Percentiles rank a stretch among this genome's conserved stretches.
Conservation (phyloP, 2,329 filamentous ascomycete species). For the Laburnicola sp. region DNA sequence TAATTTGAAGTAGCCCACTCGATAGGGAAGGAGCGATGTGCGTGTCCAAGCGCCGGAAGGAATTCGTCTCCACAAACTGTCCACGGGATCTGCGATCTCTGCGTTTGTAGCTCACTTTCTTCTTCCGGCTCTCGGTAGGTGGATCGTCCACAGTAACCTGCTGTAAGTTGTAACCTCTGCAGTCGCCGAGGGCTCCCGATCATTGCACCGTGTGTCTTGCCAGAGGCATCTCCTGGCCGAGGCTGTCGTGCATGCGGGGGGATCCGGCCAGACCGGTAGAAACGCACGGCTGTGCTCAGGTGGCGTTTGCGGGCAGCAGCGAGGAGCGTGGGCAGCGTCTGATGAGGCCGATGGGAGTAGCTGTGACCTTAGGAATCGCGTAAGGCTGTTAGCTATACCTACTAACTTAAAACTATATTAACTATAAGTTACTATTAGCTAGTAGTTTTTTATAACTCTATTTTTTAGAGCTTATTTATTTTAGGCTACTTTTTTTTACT, state of each 20-base stretch:
- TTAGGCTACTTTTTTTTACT: no score
- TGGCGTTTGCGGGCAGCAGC: no score
- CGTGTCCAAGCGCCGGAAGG: slow-evolving; percentile 7
- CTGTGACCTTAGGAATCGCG: no score
- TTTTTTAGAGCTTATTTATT: no score
- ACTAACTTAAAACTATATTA: no score
- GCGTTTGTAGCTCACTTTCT: slow-evolving; percentile 4
- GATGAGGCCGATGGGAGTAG: no score
- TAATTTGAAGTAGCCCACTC: slow-evolving; percentile 15
- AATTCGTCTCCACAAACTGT: slow-evolving; percentile 7
- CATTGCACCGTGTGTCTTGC: slow-evolving; percentile 7
- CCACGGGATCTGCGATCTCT: neutral
- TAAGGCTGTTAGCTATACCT: no score
- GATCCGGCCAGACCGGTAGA: no score
- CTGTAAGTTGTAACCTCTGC: slow-evolving; percentile 2
- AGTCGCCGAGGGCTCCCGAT: neutral
- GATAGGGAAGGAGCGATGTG: slow-evolving; percentile 18
- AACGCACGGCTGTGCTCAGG: no score
- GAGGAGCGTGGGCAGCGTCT: no score
- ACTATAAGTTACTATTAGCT: no score
- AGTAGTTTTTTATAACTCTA: no score
- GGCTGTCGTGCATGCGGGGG: neutral
- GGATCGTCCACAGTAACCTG: slow-evolving; percentile 1
- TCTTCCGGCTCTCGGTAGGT: neutral
- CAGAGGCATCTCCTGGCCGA: neutral